phyloP scores from a whole-genome alignment of 441 rosid species.

The California macrophylla region DNA sequence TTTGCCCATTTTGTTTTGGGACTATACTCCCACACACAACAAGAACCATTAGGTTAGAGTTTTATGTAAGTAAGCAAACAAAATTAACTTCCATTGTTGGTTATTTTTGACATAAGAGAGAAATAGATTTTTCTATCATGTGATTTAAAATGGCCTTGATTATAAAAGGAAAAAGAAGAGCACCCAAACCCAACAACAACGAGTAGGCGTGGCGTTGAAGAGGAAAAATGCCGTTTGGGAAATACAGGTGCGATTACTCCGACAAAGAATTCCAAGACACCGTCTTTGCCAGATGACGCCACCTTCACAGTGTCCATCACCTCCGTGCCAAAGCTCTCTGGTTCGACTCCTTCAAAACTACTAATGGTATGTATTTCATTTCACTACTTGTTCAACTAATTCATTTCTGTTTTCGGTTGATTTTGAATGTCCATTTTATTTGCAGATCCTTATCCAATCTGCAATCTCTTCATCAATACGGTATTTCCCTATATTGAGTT shows the following conservation, averaged over 20 bases:
- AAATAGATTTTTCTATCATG: too few species aligned
- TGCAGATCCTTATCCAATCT: constrained; percentile 33
- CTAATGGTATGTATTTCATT: constrained; percentile 9
- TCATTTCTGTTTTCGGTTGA: neutral
- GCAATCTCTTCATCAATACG: constrained; percentile 57
- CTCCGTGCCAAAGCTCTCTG: constrained; percentile 74
- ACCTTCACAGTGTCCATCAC: constrained; percentile 66
- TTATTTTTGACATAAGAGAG: too few species aligned
- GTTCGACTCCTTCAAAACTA: constrained; percentile 36
- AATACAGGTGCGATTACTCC: constrained; percentile 68
- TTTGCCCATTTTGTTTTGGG: too few species aligned
- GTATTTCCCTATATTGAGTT: constrained; percentile 16
- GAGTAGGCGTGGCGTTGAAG: too few species aligned
- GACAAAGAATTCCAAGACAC: constrained; percentile 81
- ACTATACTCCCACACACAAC: too few species aligned
- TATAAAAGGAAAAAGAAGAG: too few species aligned
- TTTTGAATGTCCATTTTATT: neutral
- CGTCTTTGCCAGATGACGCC: constrained; percentile 63
- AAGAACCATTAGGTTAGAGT: too few species aligned
- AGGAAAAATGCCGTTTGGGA: constrained; percentile 24
- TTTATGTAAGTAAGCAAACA: too few species aligned
- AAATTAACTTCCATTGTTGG: too few species aligned
- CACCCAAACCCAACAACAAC: too few species aligned
- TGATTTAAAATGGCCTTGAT: too few species aligned
- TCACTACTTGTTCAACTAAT: neutral